Conservation (phyloP, 768 basidiomycete species). For the Psilocybe cyanescens region DNA sequence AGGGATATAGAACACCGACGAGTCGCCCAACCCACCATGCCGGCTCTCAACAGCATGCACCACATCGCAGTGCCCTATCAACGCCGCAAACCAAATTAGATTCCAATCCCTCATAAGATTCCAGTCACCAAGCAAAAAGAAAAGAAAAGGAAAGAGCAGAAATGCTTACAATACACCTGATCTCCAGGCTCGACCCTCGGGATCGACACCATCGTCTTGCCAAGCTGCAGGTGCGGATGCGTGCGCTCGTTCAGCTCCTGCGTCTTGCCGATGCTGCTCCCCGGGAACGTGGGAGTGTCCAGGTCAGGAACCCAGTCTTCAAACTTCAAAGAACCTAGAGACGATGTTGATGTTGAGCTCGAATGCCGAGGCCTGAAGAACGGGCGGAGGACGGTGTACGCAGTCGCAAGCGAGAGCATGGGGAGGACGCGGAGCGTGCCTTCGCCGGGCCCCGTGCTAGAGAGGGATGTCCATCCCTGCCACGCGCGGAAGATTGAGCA, state of each 20-base stretch:
- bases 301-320: conserved; percentile 62
- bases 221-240: conserved; percentile 67
- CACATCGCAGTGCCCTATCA: conserved; percentile 55
- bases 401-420: conserved; percentile 53
- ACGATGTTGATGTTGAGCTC: conserved; percentile 7
- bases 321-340: conserved; percentile 29
- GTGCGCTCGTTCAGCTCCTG: conserved; percentile 59
- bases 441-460: conserved; percentile 56
- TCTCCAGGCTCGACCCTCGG: conserved; percentile 66
- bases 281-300: conserved; percentile 55
- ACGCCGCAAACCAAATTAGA: background rate
- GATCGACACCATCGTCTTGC: conserved; percentile 58
- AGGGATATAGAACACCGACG: conserved; percentile 61
- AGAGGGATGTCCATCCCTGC: conserved; percentile 62
- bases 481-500: conserved; percentile 60
- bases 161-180: conserved; percentile 56
- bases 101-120: background rate
- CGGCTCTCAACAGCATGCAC: conserved; percentile 58
- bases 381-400: conserved; percentile 67
- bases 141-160: background rate
- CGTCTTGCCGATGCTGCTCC: conserved; percentile 52
- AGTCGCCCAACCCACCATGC: conserved; percentile 51
- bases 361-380: conserved; percentile 54
- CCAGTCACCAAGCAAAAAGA: too few relatives aligned
- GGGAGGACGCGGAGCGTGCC: conserved; percentile 71